phyloP scores from a whole-genome alignment of 441 rosid genomes.

The Eruca vesicaria region DNA sequence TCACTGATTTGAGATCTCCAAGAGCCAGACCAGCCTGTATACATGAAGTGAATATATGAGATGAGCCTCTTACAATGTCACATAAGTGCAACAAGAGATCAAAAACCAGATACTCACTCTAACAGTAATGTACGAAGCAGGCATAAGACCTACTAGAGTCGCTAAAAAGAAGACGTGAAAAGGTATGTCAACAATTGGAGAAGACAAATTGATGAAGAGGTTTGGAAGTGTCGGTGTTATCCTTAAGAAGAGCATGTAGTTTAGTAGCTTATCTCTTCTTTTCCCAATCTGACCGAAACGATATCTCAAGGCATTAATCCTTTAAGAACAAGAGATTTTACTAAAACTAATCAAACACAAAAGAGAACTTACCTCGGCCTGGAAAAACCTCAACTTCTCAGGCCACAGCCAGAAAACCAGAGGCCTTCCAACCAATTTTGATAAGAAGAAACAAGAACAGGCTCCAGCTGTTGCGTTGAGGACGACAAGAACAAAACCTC shows the following conservation, averaged over 20 bases:
- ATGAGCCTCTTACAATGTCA: not conserved
- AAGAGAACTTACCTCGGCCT: slow-evolving; percentile 62
- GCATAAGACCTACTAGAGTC: slow-evolving; percentile 85
- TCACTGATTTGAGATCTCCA: slow-evolving; percentile 88
- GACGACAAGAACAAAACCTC: slow-evolving; percentile 86
- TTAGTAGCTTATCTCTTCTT: slow-evolving; percentile 82
- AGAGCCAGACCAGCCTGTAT: slow-evolving; percentile 92
- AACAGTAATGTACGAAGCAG: slow-evolving; percentile 92
- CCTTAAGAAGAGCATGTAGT: slow-evolving; percentile 94
- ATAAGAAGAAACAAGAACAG: slow-evolving; percentile 87
- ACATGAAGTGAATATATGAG: not conserved
- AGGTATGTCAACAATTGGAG: slow-evolving; percentile 95
- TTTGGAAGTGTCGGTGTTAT: slow-evolving; percentile 94
- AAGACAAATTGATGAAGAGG: slow-evolving; percentile 95
- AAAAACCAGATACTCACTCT: slow-evolving; percentile 49
- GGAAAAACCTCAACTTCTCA: slow-evolving; percentile 82
- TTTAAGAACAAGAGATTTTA: not conserved
- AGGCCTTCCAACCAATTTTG: slow-evolving; percentile 93
- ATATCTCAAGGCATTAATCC: not conserved
- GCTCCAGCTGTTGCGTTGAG: slow-evolving; percentile 97
- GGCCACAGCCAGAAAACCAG: slow-evolving; percentile 94
- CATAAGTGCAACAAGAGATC: not conserved
- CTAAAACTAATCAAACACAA: slow-evolving; percentile 1
- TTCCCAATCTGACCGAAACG: slow-evolving; percentile 65
- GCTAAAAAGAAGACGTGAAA: slow-evolving; percentile 93